A percentile compares a stretch with the other conserved stretches of the same genome.
phyloP scores from a whole-genome alignment of 371 early-diverging fungal species.

The Mucor indicus region DNA sequence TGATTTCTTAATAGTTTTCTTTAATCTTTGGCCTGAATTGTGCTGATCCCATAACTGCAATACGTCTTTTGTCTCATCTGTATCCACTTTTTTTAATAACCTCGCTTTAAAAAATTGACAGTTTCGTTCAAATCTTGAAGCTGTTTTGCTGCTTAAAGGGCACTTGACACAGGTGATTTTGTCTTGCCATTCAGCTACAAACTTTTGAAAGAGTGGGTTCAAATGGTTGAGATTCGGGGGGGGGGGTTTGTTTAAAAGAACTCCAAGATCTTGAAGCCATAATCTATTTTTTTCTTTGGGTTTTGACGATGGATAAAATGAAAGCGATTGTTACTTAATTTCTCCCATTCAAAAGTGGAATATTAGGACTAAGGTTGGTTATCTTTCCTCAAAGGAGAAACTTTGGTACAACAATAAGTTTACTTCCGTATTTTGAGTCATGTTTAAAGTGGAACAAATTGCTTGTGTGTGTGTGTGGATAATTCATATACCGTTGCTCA shows the following conservation, averaged over 20 bases:
- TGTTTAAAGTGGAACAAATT: too few relatives aligned
- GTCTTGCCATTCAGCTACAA: conserved; percentile 88
- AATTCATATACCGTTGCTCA: too few relatives aligned
- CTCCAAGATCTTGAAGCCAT: conserved; percentile 91
- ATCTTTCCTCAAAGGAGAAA: conserved; percentile 70
- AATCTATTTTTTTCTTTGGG: conserved; percentile 74
- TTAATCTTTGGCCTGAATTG: conserved; percentile 75
- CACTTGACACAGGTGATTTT: conserved; percentile 90
- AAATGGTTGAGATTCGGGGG: conserved; percentile 76
- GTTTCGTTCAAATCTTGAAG: conserved; percentile 64
- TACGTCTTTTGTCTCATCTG: conserved; percentile 72
- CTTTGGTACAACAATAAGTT: conserved; percentile 76
- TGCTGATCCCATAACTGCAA: conserved; percentile 87
- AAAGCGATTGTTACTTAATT: conserved; percentile 84
- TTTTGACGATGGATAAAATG: not conserved
- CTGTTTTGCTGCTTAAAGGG: conserved; percentile 72
- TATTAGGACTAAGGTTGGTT: conserved; percentile 68
- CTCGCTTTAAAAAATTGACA: conserved; percentile 60
- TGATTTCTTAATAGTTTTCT: conserved; percentile 80
- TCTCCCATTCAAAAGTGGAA: conserved; percentile 80
- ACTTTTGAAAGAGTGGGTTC: conserved; percentile 82
- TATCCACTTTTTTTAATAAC: conserved; percentile 71
- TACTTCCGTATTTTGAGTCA: conserved; percentile 71
- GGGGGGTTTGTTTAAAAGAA: conserved; percentile 74
- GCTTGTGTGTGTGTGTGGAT: too few relatives aligned